Conservation (phyloP, 768 basidiomycete species). For the Boletus tylopilopsis region DNA sequence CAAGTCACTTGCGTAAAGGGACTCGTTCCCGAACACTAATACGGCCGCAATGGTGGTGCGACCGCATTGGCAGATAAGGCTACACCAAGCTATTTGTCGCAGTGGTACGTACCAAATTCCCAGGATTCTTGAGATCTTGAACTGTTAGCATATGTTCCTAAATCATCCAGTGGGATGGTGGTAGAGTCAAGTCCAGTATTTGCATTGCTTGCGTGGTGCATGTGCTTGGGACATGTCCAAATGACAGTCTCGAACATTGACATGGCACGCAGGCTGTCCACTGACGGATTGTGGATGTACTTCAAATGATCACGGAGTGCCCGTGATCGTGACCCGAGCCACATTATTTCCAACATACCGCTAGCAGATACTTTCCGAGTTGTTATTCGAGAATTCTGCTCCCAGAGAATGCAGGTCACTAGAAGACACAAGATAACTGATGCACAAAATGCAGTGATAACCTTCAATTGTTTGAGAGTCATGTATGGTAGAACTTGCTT, state of each 20-base stretch:
- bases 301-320: not conserved
- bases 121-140: not conserved
- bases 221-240: not conserved
- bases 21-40: not conserved
- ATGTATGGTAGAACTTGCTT: not conserved
- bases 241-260: not conserved
- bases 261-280: not conserved
- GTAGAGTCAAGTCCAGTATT: not conserved
- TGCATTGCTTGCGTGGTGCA: not conserved
- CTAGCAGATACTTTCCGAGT: not conserved
- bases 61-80: not conserved
- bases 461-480: not conserved
- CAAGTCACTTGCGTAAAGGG: not conserved
- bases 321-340: not conserved
- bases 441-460: not conserved
- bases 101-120: not conserved
- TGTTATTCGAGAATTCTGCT: not conserved
- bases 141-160: not conserved
- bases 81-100: not conserved
- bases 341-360: not conserved
- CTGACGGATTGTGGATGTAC: not conserved
- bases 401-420: not conserved
- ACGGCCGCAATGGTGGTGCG: not conserved
- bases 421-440: not conserved
- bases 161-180: not conserved